Conservation (phyloP, 2,329 filamentous ascomycete species). For the Lecanicillium sp. region DNA sequence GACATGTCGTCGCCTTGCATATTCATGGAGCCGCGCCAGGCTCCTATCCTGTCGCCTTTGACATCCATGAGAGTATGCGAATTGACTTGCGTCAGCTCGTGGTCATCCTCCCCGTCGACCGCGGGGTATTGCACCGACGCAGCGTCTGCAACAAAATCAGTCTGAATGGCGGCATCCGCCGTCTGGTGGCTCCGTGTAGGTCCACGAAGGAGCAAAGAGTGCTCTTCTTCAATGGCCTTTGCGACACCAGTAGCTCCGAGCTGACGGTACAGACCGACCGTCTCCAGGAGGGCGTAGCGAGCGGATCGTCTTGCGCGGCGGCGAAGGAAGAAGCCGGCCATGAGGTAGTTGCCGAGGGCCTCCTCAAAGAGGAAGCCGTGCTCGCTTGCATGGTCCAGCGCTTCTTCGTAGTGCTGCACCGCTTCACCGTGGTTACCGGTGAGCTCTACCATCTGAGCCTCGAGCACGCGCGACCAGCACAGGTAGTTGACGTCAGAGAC, state of each 20-base stretch:
- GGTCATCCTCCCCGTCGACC: slow-evolving; percentile 39
- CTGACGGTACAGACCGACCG: slow-evolving; percentile 61
- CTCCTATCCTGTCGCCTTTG: slow-evolving; percentile 53
- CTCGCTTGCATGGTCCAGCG: slow-evolving; percentile 64
- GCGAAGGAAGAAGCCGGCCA: slow-evolving; percentile 65
- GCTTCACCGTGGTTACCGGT: slow-evolving; percentile 50
- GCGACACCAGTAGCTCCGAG: slow-evolving; percentile 65
- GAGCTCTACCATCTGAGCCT: slow-evolving; percentile 63
- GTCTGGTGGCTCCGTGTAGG: slow-evolving; percentile 53
- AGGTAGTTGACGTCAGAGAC: slow-evolving; percentile 67
- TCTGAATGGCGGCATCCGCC: slow-evolving; percentile 62
- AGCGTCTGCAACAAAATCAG: slow-evolving; percentile 58
- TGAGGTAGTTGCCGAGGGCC: slow-evolving; percentile 65
- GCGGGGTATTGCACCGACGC: slow-evolving; percentile 46
- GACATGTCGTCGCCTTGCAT: slow-evolving; percentile 49
- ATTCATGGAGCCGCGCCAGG: slow-evolving; percentile 57
- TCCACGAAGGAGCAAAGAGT: slow-evolving; percentile 60
- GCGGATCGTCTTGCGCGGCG: slow-evolving; percentile 61
- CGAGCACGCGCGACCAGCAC: slow-evolving; percentile 60
- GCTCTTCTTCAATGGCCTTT: slow-evolving; percentile 60
- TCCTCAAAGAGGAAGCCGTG: slow-evolving; percentile 65
- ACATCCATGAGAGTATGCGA: slow-evolving; percentile 42
- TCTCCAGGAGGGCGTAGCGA: slow-evolving; percentile 61
- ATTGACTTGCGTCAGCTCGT: slow-evolving; percentile 35
- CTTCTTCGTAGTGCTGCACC: slow-evolving; percentile 61